These are phyloP conservation scores for Durotheca rogersii DNA, from an alignment of 495 filamentous ascomycete species.

Conservation along the genomic window DNA sequence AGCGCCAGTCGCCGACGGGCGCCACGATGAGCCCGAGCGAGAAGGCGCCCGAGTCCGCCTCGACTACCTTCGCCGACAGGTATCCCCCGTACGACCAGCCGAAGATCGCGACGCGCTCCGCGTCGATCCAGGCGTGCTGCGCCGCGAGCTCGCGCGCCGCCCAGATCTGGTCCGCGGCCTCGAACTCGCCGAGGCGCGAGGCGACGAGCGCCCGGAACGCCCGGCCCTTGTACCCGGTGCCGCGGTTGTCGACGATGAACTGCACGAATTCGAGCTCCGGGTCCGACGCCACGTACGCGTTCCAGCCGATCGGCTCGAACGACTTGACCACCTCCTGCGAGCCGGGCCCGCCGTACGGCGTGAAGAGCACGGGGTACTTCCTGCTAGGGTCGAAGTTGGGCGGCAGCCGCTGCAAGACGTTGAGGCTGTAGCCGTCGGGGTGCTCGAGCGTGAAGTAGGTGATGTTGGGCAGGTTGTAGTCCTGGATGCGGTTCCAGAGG, in stretches of 20 bases:
- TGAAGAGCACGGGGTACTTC: slow-evolving; percentile 58
- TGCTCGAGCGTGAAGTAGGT: slow-evolving; percentile 50
- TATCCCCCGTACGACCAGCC: slow-evolving; percentile 64
- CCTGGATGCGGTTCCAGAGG: slow-evolving; percentile 45
- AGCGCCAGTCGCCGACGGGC: slow-evolving; percentile 59
- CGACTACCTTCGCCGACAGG: slow-evolving; percentile 56
- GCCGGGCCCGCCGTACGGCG: slow-evolving; percentile 57
- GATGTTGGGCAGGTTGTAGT: slow-evolving; percentile 53
- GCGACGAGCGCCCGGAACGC: slow-evolving; percentile 50
- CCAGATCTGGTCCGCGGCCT: slow-evolving; percentile 59
- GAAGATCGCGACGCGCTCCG: slow-evolving; percentile 54
- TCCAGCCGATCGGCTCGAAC: slow-evolving; percentile 47
- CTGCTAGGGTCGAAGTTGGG: slow-evolving; percentile 51
- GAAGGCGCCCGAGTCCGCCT: slow-evolving; percentile 52
- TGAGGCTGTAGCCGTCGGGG: slow-evolving; percentile 50
- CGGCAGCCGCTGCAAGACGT: slow-evolving; percentile 51
- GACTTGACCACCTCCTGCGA: slow-evolving; percentile 52
- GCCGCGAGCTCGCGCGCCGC: slow-evolving; percentile 49
- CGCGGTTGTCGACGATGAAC: slow-evolving; percentile 57
- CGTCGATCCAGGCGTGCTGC: slow-evolving; percentile 49
- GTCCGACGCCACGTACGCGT: slow-evolving; percentile 56
- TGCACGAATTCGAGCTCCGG: slow-evolving; percentile 59
- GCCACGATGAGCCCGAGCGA: slow-evolving; percentile 55
- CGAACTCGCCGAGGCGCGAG: slow-evolving; percentile 52
- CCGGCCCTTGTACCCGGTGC: slow-evolving; percentile 56